Percentiles rank a stretch among this genome's conserved stretches.
Conservation (phyloP, 2,329 filamentous ascomycete species). For the Lasiodiplodia gonubiensis region DNA sequence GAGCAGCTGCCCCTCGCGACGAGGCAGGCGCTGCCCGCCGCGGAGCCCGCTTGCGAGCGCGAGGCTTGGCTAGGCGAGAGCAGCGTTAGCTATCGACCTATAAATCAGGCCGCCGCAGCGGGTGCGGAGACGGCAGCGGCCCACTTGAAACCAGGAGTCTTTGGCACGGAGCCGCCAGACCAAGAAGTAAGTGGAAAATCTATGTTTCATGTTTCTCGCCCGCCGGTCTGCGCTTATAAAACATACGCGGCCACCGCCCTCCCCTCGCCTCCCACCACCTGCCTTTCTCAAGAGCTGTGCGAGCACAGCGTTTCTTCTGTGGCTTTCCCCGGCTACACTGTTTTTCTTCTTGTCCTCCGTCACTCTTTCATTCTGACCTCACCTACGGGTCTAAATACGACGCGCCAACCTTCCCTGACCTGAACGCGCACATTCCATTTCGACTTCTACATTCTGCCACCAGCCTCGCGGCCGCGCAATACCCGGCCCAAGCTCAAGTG, state of each 20-base stretch:
- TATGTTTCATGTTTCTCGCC: constrained; percentile 28
- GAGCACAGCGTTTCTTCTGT: constrained; percentile 27
- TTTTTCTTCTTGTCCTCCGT: constrained; percentile 24
- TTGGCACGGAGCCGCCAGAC: constrained; percentile 18
- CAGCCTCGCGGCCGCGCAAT: constrained; percentile 22
- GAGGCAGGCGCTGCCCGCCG: background rate
- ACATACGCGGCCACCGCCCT: constrained; percentile 25
- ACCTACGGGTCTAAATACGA: background rate
- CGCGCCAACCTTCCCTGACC: constrained; percentile 21
- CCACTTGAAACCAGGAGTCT: constrained; percentile 23
- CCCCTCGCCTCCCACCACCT: constrained; percentile 19
- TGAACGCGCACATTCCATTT: constrained; percentile 26
- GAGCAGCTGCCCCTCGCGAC: background rate
- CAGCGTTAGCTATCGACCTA: constrained; percentile 1
- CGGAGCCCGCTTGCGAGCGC: background rate
- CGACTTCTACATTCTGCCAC: constrained; percentile 21
- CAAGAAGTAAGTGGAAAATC: constrained; percentile 25
- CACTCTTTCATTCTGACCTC: constrained; percentile 15
- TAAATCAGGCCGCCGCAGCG: constrained; percentile 12
- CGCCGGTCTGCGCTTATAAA: constrained; percentile 10
- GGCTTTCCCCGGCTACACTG: constrained; percentile 11
- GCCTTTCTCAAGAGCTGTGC: constrained; percentile 16
- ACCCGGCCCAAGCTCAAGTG: constrained; percentile 17
- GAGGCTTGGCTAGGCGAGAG: background rate
- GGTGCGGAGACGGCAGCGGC: constrained; percentile 25